These are phyloP conservation scores for Fusarium pininemorale DNA, from an alignment of 2,329 filamentous ascomycete genomes.

Conservation along the genomic window DNA sequence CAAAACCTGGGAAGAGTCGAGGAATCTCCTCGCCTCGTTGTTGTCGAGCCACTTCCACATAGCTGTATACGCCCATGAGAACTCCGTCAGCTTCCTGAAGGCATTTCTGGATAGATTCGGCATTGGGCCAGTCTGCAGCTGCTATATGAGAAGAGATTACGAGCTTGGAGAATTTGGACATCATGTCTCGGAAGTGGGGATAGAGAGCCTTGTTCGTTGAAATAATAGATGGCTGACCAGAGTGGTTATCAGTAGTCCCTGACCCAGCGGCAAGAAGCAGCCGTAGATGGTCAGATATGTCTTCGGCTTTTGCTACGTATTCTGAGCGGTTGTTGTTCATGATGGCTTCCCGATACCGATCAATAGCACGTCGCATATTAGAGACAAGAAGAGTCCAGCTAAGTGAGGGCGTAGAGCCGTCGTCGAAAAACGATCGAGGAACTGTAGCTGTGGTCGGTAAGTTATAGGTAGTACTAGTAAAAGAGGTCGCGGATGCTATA, in stretches of 20 bases:
- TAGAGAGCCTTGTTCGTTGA: slow-evolving; percentile 97
- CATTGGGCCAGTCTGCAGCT: slow-evolving; percentile 92
- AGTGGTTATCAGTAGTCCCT: slow-evolving; percentile 97
- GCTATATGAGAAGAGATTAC: slow-evolving; percentile 98
- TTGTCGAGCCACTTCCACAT: slow-evolving; percentile 93
- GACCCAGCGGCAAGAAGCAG: slow-evolving; percentile 94
- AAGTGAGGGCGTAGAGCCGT: slow-evolving; percentile 79
- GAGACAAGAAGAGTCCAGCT: slow-evolving; percentile 91
- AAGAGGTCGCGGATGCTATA: slow-evolving; percentile 68
- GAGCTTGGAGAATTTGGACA: slow-evolving; percentile 99
- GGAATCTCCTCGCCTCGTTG: slow-evolving; percentile 94
- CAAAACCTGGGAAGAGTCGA: slow-evolving; percentile 91
- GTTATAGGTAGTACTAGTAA: slow-evolving; percentile 67
- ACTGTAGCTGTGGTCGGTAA: slow-evolving; percentile 68
- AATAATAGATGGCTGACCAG: slow-evolving; percentile 98
- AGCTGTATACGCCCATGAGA: slow-evolving; percentile 91
- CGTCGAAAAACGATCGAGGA: slow-evolving; percentile 89
- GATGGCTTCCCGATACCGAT: slow-evolving; percentile 90
- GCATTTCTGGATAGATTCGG: slow-evolving; percentile 94
- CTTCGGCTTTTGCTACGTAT: slow-evolving; percentile 93
- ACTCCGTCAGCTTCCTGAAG: slow-evolving; percentile 98
- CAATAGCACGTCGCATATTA: slow-evolving; percentile 91
- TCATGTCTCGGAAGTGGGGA: slow-evolving; percentile 98
- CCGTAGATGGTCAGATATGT: slow-evolving; percentile 95
- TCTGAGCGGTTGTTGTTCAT: slow-evolving; percentile 84